Conservation (phyloP, 1,284 basidiomycete species). For the Fomes fomentarius region DNA sequence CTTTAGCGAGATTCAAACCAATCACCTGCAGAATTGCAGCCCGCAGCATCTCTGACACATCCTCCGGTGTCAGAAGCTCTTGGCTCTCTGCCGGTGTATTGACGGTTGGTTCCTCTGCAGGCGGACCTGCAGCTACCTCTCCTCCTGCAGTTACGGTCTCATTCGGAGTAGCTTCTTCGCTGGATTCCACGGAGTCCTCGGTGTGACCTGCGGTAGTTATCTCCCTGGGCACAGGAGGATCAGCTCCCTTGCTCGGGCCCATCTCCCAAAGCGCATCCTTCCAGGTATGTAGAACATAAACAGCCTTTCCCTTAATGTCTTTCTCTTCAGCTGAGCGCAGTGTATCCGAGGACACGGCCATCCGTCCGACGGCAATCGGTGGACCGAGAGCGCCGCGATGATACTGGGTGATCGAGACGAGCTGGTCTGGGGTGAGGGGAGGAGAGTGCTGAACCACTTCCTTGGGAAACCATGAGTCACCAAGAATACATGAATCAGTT, state of each 20-base stretch:
- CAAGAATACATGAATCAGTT: background rate
- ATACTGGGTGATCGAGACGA: constrained; percentile 64
- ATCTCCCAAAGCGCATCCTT: constrained; percentile 74
- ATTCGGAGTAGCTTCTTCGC: background rate
- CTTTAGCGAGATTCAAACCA: constrained; percentile 45
- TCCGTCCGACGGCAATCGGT: constrained; percentile 71
- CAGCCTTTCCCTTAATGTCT: constrained; percentile 74
- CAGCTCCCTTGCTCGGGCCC: constrained; percentile 59
- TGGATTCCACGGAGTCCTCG: background rate
- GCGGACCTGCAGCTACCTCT: background rate
- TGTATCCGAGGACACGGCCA: constrained; percentile 59
- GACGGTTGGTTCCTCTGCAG: background rate
- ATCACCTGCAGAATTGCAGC: constrained; percentile 74
- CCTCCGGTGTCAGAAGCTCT: too few relatives aligned
- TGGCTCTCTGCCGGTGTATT: too few relatives aligned
- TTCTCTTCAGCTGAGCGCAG: constrained; percentile 38
- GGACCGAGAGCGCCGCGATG: constrained; percentile 42
- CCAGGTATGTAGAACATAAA: constrained; percentile 68
- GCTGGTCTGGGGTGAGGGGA: constrained; percentile 44
- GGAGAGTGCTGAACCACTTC: constrained; percentile 60
- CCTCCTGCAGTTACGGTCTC: background rate
- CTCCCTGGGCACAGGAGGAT: constrained; percentile 49
- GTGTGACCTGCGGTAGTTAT: background rate
- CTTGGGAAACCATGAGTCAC: constrained; percentile 4
- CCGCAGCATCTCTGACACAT: constrained; percentile 30